phyloP scores from a whole-genome alignment of 2,329 filamentous ascomycete species.

The Escovopsis sp. region DNA sequence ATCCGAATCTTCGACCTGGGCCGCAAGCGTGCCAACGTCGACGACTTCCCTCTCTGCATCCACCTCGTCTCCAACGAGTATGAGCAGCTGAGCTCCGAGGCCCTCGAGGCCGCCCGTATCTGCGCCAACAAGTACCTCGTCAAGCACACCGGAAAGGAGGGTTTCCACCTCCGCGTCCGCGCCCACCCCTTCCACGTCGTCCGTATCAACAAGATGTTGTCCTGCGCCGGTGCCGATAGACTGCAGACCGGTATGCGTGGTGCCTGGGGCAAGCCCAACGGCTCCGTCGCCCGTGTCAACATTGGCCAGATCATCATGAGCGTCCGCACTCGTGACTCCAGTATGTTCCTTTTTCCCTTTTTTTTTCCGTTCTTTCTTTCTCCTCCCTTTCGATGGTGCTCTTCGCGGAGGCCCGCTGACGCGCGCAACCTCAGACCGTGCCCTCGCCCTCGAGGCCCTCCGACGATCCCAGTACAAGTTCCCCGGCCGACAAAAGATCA shows the following conservation, averaged over 20 bases:
- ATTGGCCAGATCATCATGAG: conserved; percentile 98
- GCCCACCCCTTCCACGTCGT: conserved; percentile 99
- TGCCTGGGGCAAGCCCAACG: conserved; percentile 99
- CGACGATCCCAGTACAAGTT: conserved; percentile 99
- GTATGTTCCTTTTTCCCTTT: conserved; percentile 33
- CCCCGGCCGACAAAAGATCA: conserved; percentile 99
- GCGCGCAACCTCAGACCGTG: conserved; percentile 46
- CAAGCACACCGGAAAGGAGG: conserved; percentile 58
- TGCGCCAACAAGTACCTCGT: conserved; percentile 98
- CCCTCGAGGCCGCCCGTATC: conserved; percentile 98
- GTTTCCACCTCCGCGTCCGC: conserved; percentile 63
- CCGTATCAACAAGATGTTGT: conserved; percentile 99
- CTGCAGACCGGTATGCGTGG: conserved; percentile 99
- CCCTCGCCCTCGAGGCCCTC: conserved; percentile 91
- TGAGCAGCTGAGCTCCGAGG: conserved; percentile 99
- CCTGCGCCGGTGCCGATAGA: conserved; percentile 99
- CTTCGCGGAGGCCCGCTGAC: conserved; percentile 13
- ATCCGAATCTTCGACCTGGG: conserved; percentile 98
- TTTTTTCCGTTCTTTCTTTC: not conserved
- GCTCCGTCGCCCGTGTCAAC: conserved; percentile 98
- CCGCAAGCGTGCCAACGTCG: conserved; percentile 95
- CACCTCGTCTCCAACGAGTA: conserved; percentile 99
- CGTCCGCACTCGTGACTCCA: conserved; percentile 89
- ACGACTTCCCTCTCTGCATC: conserved; percentile 98
- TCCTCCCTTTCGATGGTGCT: not conserved